Base-by-base conservation (phyloP, 2,329 filamentous ascomycete genomes). In the Orbilia quercus region DNA sequence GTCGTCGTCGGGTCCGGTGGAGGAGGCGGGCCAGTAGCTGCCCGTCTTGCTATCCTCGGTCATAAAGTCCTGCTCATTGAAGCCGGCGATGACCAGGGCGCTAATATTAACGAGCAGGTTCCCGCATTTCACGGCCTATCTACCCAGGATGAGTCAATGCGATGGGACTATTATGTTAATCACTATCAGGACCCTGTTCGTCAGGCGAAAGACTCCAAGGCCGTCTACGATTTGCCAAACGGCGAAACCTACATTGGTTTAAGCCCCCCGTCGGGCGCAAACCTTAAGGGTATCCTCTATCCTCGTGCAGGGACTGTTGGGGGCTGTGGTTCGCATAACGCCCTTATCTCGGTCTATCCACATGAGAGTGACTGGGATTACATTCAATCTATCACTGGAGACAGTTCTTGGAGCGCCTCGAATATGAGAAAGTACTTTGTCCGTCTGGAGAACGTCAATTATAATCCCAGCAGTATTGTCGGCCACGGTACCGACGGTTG, bases 101-200 rank as follows among this genome's bases (percentile, higher is more conserved):
- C 79, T 51, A 79, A 80, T 36, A 79, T 81, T 70, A 83, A 85
- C 76, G 84, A 86, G 74, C 82, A 84, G 7, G 82, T 87, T 3
- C 86, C 87, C 5, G 83, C 85, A 1, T 83, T 85, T 76, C 83
- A 84, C 20, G 82, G 83, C 51, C 81, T 83, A 18, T 82, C 84
- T 1, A 86, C 85, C 9, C 85, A 88, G 76, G 84, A 88, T 71
- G 81, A 82, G 22, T 82, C 83, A 16, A 82, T 87, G 75, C 80
- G 82, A 48, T 90, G 87, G 87, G 85, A 88, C 78, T 89, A 86
- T 80, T 89, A 85, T 75, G 85, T 88, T n/a, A 83, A 83, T 48
- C 87, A 89, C 78, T 89, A 88, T 77, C 81, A 82, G 7, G 83
- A 88, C 72, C 80, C 85, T 47, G 79, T 80, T 20, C 82, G 84